Evolutionary conservation across 441 rosid genomes (phyloP).

Genomic region (Eugenia klotzschiana): DNA sequence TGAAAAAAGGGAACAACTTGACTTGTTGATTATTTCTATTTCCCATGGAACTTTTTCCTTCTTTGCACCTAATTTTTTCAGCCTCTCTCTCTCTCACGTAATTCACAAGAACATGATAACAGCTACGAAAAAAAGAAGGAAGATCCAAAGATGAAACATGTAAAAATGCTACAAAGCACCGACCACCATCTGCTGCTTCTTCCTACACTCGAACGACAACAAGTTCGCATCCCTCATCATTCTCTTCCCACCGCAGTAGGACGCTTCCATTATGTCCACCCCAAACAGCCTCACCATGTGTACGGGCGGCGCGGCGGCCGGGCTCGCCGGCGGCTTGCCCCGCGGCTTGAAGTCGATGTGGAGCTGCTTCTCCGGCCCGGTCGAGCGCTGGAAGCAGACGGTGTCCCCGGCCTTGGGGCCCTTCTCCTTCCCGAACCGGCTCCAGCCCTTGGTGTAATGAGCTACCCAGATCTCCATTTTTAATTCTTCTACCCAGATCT

Average conservation of each 20-base stretch:
- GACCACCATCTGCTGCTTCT: not conserved
- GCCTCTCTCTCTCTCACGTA: not conserved
- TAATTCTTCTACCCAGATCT: no score
- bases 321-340: not conserved
- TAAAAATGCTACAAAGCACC: not conserved
- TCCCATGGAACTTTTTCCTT: not conserved
- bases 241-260: not conserved
- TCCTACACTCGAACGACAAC: not conserved
- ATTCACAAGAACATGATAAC: not conserved
- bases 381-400: not conserved
- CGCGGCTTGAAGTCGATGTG: not conserved
- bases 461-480: no score
- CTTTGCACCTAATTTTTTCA: not conserved
- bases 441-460: not conserved
- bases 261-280: not conserved
- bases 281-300: not conserved
- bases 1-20: not conserved
- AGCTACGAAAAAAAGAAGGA: not conserved
- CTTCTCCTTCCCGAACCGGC: slow-evolving; percentile 1
- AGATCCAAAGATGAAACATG: not conserved
- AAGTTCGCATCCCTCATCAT: not conserved
- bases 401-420: not conserved
- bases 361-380: not conserved
- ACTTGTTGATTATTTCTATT: not conserved
- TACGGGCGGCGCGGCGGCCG: not conserved